A percentile compares a stretch with the other conserved stretches of the same genome.
These are phyloP conservation scores for Microdochium trichocladiopsis DNA, from an alignment of 2,329 filamentous ascomycete genomes.

Conservation along the genomic window DNA sequence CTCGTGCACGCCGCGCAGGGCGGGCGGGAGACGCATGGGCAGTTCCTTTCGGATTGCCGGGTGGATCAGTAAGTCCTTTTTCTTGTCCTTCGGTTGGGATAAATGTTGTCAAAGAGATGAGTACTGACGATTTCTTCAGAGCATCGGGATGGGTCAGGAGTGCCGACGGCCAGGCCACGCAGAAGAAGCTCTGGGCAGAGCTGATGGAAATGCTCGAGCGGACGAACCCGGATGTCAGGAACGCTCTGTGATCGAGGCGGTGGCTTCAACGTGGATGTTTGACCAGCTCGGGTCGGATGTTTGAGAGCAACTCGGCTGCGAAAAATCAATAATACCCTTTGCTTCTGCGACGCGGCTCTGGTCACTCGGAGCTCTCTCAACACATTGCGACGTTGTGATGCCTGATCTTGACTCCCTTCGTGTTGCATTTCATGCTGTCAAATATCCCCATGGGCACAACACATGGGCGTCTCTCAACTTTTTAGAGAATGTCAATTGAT, in stretches of 20 bases:
- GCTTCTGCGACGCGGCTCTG: too few species aligned
- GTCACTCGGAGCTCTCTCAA: too few species aligned
- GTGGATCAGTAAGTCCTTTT: slow-evolving; percentile 5
- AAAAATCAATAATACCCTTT: not conserved
- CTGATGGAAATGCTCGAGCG: slow-evolving; percentile 2
- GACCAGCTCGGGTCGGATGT: too few species aligned
- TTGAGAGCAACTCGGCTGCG: too few species aligned
- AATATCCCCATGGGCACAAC: too few species aligned
- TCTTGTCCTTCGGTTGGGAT: too few species aligned
- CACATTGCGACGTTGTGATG: too few species aligned
- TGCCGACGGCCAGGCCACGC: slow-evolving; percentile 1
- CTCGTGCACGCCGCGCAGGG: slow-evolving; percentile 8
- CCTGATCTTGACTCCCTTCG: too few species aligned
- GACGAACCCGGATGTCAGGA: not conserved
- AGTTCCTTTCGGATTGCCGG: slow-evolving; percentile 9
- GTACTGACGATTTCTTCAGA: slow-evolving; percentile 1
- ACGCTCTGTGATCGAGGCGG: not conserved
- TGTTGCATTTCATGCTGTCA: too few species aligned
- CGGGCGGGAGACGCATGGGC: slow-evolving; percentile 7
- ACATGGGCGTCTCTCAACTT: too few species aligned
- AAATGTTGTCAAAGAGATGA: not conserved
- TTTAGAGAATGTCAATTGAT: too few species aligned
- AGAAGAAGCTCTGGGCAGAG: slow-evolving; percentile 6
- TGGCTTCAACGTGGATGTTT: not conserved
- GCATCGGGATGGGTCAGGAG: slow-evolving; percentile 6